These are phyloP conservation scores for Clitopilus hobsonii DNA, from an alignment of 768 basidiomycete species.

Conservation along the genomic window DNA sequence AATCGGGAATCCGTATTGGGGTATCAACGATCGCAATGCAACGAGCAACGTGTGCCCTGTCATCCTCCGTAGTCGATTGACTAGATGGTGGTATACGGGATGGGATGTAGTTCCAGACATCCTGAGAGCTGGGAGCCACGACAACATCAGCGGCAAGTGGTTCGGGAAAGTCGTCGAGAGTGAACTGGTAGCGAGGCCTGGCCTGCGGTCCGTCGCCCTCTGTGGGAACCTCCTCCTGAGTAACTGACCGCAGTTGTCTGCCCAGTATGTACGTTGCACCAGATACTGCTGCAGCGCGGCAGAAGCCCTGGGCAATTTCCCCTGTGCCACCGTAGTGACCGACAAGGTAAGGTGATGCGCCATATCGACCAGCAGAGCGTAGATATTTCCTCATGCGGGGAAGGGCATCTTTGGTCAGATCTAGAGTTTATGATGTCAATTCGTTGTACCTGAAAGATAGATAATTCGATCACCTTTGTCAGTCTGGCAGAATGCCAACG, in stretches of 20 bases:
- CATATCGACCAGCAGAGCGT: conserved; percentile 80
- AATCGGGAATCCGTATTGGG: conserved; percentile 23
- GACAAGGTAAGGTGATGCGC: conserved; percentile 78
- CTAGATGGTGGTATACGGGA: not conserved
- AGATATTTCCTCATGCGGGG: conserved; percentile 71
- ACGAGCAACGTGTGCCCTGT: conserved; percentile 12
- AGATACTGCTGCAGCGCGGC: conserved; percentile 79
- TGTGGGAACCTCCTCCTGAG: conserved; percentile 3
- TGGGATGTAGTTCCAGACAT: not conserved
- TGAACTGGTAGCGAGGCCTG: conserved; percentile 34
- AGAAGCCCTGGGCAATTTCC: conserved; percentile 90
- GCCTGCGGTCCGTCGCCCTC: not conserved
- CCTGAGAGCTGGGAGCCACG: conserved; percentile 38
- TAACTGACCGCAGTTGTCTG: conserved; percentile 32
- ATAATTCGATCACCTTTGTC: conserved; percentile 41
- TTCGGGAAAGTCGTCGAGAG: conserved; percentile 59
- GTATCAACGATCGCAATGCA: conserved; percentile 34
- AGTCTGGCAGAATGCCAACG: conserved; percentile 67
- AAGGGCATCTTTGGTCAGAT: conserved; percentile 62
- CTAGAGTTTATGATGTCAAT: too few species aligned
- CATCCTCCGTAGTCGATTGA: too few species aligned
- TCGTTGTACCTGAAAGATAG: conserved; percentile 2
- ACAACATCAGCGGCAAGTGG: conserved; percentile 50
- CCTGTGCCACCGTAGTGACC: conserved; percentile 93
- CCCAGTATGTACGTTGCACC: conserved; percentile 74